Base-by-base conservation (phyloP, 129 eudicot genomes). In the Scalesia atractyloides region DNA sequence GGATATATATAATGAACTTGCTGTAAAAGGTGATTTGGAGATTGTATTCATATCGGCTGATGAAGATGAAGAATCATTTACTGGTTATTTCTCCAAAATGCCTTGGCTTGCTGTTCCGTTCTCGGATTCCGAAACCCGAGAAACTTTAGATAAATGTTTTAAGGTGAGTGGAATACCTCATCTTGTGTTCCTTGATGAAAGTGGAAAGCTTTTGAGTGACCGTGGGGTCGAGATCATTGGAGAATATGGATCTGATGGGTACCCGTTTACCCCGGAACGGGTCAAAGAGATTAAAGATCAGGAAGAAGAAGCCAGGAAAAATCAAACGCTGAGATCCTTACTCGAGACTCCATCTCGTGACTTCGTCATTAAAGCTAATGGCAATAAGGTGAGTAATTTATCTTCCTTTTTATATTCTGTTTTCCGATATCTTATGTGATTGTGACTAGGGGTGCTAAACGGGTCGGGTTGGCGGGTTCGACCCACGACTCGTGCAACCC, bases 41-140 rank as follows among this genome's bases (percentile, higher is more conserved):
- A 58, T 89, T 39, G 86, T 87, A 41, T 93, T 87, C 66, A 18
- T 93, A 22, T 83, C 98, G 7, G 84, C 79, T 9, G 98, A 93
- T 70, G 68, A 79, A 70, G 89, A 93, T 79, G 82, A 80, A 2
- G 89, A 89, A 26, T 80, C 96, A 2, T 87, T 83, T 69, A 64
- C 76, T 9, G 56, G 65, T n/a, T 93, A 87, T 68, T 93, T 93
- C 80, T 76, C 90, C 24, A 79, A 84, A 75, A 89, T 93, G 98
- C 97, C 96, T 7, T 89, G 97, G 97, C 85, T 93, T 77, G 96
- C 98, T 26, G 51, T 93, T 58, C 98, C 98, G 15, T 85, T 80
- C 65, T 79, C 91, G 17, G 98, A 89, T 70, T 64, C 85, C 24
- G 82, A 82, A 13, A 69, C 83, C 13, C 85, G 86, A 12, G 72